These are phyloP conservation scores for Chimonanthus salicifolius DNA, from an alignment of 164 flowering plant genomes.

Conservation along the genomic window DNA sequence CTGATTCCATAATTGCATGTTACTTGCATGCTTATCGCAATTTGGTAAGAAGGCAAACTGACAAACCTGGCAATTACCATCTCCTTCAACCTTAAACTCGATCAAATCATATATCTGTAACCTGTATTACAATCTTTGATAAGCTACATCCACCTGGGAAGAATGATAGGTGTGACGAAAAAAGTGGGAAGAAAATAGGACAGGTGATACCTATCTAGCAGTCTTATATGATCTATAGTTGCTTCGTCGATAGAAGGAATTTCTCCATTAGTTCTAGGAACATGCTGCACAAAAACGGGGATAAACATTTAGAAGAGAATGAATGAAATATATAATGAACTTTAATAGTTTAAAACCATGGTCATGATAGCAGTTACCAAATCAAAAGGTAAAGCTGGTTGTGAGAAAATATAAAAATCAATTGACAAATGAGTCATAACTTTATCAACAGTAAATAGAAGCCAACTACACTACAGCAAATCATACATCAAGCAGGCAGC, in stretches of 20 bases:
- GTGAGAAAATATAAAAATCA: too few relatives aligned
- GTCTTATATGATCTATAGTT: slow-evolving; percentile 80
- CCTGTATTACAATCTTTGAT: slow-evolving; percentile 23
- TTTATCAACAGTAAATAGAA: too few relatives aligned
- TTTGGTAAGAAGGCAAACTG: neutral
- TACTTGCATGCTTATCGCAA: neutral
- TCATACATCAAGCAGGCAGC: neutral
- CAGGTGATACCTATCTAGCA: slow-evolving; percentile 57
- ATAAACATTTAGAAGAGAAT: slow-evolving; percentile 1
- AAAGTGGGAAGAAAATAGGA: neutral
- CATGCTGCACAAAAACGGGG: slow-evolving; percentile 45
- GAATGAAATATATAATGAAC: neutral
- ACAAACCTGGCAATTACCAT: slow-evolving; percentile 86
- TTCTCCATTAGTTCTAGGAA: slow-evolving; percentile 89
- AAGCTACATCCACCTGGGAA: neutral
- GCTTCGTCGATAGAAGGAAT: slow-evolving; percentile 91
- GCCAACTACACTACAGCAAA: too few relatives aligned
- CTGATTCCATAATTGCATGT: neutral
- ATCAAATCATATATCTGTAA: slow-evolving; percentile 68
- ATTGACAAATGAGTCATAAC: too few relatives aligned
- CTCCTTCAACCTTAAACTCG: slow-evolving; percentile 72
- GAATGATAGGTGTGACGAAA: neutral
- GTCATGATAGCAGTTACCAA: neutral
- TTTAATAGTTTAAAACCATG: neutral
- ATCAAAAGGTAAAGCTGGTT: too few relatives aligned